Percentiles rank a stretch among this genome's conserved stretches.
Evolutionary conservation across 768 basidiomycete genomes (phyloP).

Genomic region (Rhizopogon vesiculosus): DNA sequence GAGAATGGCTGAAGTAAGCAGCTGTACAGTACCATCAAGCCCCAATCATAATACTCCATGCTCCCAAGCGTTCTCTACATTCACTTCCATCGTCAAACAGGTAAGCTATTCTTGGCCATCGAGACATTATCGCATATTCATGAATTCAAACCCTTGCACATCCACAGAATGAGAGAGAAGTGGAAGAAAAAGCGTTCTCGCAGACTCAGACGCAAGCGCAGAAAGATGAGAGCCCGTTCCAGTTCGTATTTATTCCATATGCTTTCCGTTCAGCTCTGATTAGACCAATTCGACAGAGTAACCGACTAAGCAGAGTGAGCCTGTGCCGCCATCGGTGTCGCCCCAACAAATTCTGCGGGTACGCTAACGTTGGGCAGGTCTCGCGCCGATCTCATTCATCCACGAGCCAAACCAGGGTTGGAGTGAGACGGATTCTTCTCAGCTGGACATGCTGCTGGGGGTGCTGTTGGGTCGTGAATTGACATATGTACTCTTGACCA

Average conservation of each 20-base stretch:
- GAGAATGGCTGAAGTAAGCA: slow-evolving; percentile 21
- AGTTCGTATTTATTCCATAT: slow-evolving; percentile 47
- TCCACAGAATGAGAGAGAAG: slow-evolving; percentile 86
- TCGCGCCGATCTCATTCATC: slow-evolving; percentile 1
- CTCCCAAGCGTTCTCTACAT: slow-evolving; percentile 13
- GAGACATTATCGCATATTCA: too few species aligned
- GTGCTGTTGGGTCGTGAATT: slow-evolving; percentile 4
- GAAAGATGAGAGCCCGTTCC: slow-evolving; percentile 95
- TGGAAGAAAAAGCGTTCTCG: slow-evolving; percentile 96
- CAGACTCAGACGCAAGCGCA: slow-evolving; percentile 89
- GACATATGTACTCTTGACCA: slow-evolving; percentile 2
- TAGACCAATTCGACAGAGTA: slow-evolving; percentile 28
- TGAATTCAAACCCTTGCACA: not conserved
- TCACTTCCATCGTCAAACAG: slow-evolving; percentile 26
- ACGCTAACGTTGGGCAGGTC: slow-evolving; percentile 1
- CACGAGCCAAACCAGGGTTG: not conserved
- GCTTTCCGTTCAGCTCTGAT: not conserved
- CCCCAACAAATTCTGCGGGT: not conserved
- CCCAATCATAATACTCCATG: slow-evolving; percentile 19
- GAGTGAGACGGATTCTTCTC: slow-evolving; percentile 1
- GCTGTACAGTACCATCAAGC: slow-evolving; percentile 33
- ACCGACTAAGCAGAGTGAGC: slow-evolving; percentile 23
- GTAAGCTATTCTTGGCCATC: slow-evolving; percentile 10
- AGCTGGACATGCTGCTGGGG: slow-evolving; percentile 3
- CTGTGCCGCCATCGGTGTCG: slow-evolving; percentile 15